Base-by-base conservation (phyloP, 108 stramenopile species). In the Pseudonitzschia multiseries region DNA sequence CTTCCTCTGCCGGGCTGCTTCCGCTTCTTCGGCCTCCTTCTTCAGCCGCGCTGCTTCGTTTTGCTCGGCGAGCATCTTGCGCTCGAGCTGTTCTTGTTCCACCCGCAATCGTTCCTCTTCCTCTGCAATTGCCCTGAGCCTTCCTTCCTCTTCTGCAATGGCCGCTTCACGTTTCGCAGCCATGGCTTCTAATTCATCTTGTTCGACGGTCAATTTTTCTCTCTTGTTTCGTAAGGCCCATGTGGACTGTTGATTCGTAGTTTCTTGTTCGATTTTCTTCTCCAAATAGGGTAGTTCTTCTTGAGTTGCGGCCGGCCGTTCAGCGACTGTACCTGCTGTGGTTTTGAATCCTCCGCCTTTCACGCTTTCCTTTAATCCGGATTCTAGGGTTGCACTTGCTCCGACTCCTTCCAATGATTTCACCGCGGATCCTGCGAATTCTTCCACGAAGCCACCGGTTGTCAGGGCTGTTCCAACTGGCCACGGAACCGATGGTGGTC, bases 1-100 rank as follows among this genome's bases (percentile, higher is more conserved):
- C 54, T 56, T 56, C 5, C 9, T 26, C n/a, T 59, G 57, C 20
- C 40, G 13, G n/a, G 32, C 40, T 5, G 33, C 33, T 41, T 62
- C 61, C 8, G 61, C 61, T 62, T 62, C 61, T 62, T 62, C 61
- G 40, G 61, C 61, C 40, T 62, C 36, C 32, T 62, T 62, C 32
- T 62, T 31, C 17, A 41, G 20, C 20, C 40, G 36, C 4, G 61
- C 17, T 40, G 32, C 61, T 40, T 33, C 61, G 32, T 62, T 62
- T n/a, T 62, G 32, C 29, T 33, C 40, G 13, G 61, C 61, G 14
- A 62, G 20, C 24, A 56, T 3, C 54, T 26, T 22, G 54, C 54
- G 54, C 24, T 20, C 17, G 10, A 56, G 26, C 54, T 22, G 26
- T 10, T 56, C 54, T 56, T 56, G 17, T 20, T 62, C 61, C 4